A percentile compares a stretch with the other conserved stretches of the same genome.
Conservation (phyloP, 371 early-diverging fungal genomes). For the Spiromyces aspiralis region DNA sequence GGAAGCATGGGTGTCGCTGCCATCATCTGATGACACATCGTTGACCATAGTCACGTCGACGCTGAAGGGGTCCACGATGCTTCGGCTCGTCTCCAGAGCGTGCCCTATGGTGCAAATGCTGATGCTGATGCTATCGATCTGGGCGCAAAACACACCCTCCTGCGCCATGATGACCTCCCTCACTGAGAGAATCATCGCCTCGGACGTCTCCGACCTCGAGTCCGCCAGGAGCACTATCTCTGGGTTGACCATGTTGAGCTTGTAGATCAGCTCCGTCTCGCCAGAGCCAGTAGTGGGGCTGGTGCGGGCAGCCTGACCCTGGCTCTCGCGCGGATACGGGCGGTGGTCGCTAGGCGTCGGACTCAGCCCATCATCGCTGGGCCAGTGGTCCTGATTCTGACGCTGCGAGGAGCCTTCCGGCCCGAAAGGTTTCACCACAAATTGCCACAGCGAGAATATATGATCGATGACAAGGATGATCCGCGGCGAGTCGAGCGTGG, state of each 20-base stretch:
- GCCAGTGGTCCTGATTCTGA: neutral
- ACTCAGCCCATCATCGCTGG: neutral
- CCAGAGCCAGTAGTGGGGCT: too few species aligned
- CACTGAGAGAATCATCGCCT: constrained; percentile 74
- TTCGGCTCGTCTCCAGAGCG: constrained; percentile 54
- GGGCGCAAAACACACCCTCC: constrained; percentile 52
- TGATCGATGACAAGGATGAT: constrained; percentile 75
- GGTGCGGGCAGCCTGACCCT: too few species aligned
- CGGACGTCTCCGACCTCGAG: constrained; percentile 48
- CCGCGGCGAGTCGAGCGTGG: constrained; percentile 70
- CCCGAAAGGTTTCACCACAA: constrained; percentile 45
- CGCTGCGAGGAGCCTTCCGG: neutral
- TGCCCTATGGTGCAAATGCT: constrained; percentile 81
- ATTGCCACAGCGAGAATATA: constrained; percentile 49
- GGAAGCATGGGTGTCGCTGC: constrained; percentile 11
- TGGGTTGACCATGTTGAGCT: constrained; percentile 62
- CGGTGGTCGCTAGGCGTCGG: too few species aligned
- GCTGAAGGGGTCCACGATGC: constrained; percentile 81
- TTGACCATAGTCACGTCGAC: constrained; percentile 60
- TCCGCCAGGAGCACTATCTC: constrained; percentile 81
- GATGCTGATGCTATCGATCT: constrained; percentile 73
- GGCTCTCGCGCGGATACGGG: too few species aligned
- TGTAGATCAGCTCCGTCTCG: constrained; percentile 28
- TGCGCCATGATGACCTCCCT: constrained; percentile 61
- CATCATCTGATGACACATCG: constrained; percentile 23